These are phyloP conservation scores for Alternaria sp. DNA, from an alignment of 2,329 filamentous ascomycete genomes.

Conservation along the genomic window DNA sequence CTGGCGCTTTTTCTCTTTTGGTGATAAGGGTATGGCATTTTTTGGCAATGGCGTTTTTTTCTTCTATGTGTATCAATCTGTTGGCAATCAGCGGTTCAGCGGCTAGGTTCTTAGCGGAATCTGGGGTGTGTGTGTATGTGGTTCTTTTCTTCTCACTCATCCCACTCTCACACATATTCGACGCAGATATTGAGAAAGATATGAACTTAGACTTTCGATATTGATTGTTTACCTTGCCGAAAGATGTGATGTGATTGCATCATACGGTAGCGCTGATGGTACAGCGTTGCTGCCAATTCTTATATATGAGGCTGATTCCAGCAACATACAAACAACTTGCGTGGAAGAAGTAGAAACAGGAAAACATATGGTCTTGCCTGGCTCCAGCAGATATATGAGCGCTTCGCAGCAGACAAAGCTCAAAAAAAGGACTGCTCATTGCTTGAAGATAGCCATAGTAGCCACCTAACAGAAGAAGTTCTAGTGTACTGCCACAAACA, in stretches of 20 bases:
- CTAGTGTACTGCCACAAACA: too few species aligned
- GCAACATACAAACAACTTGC: too few species aligned
- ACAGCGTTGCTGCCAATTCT: too few species aligned
- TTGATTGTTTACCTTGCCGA: neutral
- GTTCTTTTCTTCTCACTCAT: neutral
- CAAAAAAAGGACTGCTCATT: too few species aligned
- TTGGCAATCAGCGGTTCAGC: slow-evolving; percentile 25
- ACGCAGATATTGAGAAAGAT: neutral
- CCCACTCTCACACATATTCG: neutral
- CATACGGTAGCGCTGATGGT: too few species aligned
- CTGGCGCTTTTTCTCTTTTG: slow-evolving; percentile 8
- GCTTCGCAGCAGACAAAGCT: too few species aligned
- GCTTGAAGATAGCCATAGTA: too few species aligned
- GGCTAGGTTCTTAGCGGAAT: slow-evolving; percentile 20
- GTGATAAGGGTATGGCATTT: slow-evolving; percentile 15
- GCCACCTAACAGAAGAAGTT: too few species aligned
- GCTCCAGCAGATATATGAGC: too few species aligned
- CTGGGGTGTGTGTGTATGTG: neutral
- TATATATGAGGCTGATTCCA: too few species aligned
- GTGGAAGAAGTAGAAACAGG: too few species aligned
- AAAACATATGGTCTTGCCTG: too few species aligned
- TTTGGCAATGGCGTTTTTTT: slow-evolving; percentile 22
- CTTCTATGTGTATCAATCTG: neutral
- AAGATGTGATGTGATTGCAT: neutral
- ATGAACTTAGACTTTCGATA: neutral